Evolutionary conservation across 768 basidiomycete genomes (phyloP).

Genomic region (Rhizopogon rudus): DNA sequence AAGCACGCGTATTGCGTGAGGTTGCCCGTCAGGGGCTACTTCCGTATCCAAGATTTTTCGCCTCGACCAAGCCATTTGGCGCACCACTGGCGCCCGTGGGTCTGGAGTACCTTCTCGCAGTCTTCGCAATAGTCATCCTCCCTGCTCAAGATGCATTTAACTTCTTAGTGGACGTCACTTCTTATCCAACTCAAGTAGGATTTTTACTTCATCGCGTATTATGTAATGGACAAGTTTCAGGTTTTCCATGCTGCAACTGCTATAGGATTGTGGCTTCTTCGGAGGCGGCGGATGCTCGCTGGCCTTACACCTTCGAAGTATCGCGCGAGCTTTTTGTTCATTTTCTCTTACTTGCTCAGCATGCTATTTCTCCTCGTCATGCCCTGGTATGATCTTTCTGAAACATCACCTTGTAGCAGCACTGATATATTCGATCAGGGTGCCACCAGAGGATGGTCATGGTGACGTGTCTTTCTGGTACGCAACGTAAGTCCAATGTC

Average conservation of each 20-base stretch:
- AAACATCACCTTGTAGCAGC: neutral
- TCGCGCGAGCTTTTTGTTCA: slow-evolving; percentile 16
- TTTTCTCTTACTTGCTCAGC: slow-evolving; percentile 14
- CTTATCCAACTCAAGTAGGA: slow-evolving; percentile 33
- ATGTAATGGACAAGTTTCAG: slow-evolving; percentile 2
- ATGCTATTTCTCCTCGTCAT: slow-evolving; percentile 27
- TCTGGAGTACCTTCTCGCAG: slow-evolving; percentile 35
- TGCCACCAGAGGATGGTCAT: slow-evolving; percentile 21
- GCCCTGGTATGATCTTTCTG: slow-evolving; percentile 21
- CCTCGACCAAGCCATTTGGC: too few species aligned
- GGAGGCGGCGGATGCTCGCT: slow-evolving; percentile 18
- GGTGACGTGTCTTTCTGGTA: slow-evolving; percentile 29
- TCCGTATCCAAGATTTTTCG: too few species aligned
- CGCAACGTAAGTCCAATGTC: slow-evolving; percentile 13
- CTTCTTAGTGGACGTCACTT: slow-evolving; percentile 36
- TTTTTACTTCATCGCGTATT: slow-evolving; percentile 3
- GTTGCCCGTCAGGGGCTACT: too few species aligned
- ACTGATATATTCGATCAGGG: slow-evolving; percentile 11
- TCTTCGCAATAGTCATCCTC: slow-evolving; percentile 37
- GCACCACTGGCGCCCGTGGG: slow-evolving; percentile 41
- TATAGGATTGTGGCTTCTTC: slow-evolving; percentile 27
- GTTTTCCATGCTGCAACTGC: slow-evolving; percentile 24
- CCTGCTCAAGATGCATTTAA: slow-evolving; percentile 41
- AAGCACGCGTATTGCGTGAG: too few species aligned
- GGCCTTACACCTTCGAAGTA: slow-evolving; percentile 17